Evolutionary conservation across 306 rosid genomes (phyloP).

Genomic region (Lathyrus sativus): DNA sequence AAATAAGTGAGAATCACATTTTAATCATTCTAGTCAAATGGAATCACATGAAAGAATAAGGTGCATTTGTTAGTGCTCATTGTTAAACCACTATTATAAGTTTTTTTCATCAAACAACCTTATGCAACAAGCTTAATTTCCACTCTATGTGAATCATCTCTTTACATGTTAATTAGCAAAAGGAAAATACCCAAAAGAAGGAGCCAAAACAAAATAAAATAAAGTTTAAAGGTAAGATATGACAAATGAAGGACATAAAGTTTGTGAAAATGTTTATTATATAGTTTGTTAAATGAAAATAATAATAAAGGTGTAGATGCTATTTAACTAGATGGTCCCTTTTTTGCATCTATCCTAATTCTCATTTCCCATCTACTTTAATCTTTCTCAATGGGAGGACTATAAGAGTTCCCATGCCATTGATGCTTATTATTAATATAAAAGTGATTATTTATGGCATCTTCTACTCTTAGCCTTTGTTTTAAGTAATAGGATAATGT

Average conservation of each 20-base stretch:
- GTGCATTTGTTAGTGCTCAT: slow-evolving; percentile 24
- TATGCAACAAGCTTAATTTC: slow-evolving; percentile 36
- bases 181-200: slow-evolving; percentile 36
- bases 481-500: slow-evolving; percentile 28
- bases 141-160: slow-evolving; percentile 35
- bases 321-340: slow-evolving; percentile 34
- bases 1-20: slow-evolving; percentile 26
- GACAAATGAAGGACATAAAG: slow-evolving; percentile 41
- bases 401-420: slow-evolving; percentile 27
- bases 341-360: slow-evolving; percentile 50
- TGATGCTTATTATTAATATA: slow-evolving; percentile 20
- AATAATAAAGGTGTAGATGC: slow-evolving; percentile 37
- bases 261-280: slow-evolving; percentile 17
- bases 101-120: slow-evolving; percentile 35
- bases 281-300: not conserved
- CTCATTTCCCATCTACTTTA: slow-evolving; percentile 33
- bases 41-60: slow-evolving; percentile 27
- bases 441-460: slow-evolving; percentile 40
- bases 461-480: slow-evolving; percentile 30
- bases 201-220: slow-evolving; percentile 26
- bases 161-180: slow-evolving; percentile 27
- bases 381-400: slow-evolving; percentile 40
- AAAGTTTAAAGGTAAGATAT: slow-evolving; percentile 30
- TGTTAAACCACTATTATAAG: slow-evolving; percentile 20
- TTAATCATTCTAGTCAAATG: slow-evolving; percentile 29